These are phyloP conservation scores for Talaromyces sp. DNA, from an alignment of 2,329 filamentous ascomycete species.

Conservation along the genomic window DNA sequence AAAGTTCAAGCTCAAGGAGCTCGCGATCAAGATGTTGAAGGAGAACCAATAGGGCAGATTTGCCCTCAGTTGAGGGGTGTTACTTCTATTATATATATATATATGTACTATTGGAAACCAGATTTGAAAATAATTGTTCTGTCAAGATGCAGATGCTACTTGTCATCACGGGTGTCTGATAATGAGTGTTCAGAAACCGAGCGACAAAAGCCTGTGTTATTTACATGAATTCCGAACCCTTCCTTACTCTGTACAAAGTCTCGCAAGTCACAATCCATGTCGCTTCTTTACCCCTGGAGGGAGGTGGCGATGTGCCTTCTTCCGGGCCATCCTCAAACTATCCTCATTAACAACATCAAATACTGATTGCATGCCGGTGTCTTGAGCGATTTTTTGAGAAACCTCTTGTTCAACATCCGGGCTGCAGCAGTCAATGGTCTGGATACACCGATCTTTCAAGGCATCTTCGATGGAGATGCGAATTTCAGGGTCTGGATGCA, in stretches of 20 bases:
- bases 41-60: conserved; percentile 22
- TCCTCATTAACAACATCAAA: conserved; percentile 29
- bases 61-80: too few relatives aligned
- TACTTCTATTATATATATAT: too few relatives aligned
- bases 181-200: conserved; percentile 4
- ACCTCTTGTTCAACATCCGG: conserved; percentile 50
- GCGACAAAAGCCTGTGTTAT: not conserved
- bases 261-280: conserved; percentile 1
- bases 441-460: conserved; percentile 68
- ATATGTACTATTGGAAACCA: not conserved
- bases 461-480: conserved; percentile 69
- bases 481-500: conserved; percentile 71
- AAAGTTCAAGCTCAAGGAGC: conserved; percentile 79
- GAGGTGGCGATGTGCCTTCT: conserved; percentile 32
- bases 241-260: not conserved
- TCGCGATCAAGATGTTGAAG: conserved; percentile 52
- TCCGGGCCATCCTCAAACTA: conserved; percentile 23
- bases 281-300: conserved; percentile 29
- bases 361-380: conserved; percentile 37
- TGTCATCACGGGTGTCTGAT: conserved; percentile 10
- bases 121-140: not conserved
- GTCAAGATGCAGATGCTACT: conserved; percentile 3
- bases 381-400: conserved; percentile 45
- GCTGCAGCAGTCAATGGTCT: conserved; percentile 74
- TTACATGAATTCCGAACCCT: not conserved